Base-by-base conservation (phyloP, 345 rosid genomes). In the Euphorbia lathyris region DNA sequence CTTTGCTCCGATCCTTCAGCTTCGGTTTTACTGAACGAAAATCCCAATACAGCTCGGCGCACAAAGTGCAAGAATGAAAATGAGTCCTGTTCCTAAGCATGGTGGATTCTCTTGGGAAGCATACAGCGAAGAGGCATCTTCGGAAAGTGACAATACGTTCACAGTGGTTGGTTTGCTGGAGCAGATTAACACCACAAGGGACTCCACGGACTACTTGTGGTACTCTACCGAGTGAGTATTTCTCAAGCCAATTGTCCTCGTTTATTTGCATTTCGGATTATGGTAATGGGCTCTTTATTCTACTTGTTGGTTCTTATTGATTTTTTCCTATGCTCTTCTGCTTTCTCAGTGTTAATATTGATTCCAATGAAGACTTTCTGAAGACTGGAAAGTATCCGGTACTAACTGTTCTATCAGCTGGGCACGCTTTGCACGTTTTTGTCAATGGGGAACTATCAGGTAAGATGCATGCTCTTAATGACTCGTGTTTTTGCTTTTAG, bases 101-200 rank as follows among this genome's bases (percentile, higher is more conserved):
- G 95, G 92, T 71, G 94, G 90, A 76, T 78, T 96, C 78, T 88
- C 98, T 63, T 96, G 99, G 98, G 91, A 96, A 74, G 93, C 98
- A 64, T 90, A 86, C 81, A 86, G 68, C 61, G 98, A 96, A 81
- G 95, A 78, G 65, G 82, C 97, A 7, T 58, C 91, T 40, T 74
- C 86, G n/a, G 85, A 81, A 48, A 75, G 75, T 61, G 99, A 90
- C 61, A 83, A 78, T 66, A 81, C 91, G 12, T 96, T 96, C 80
- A 86, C 88, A n/a, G 78, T 74, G 86, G 86, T 69, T 0, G 96
- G 99, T 45, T 90, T 96, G 86, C 72, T 96, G 82, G 99, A 92
- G 81, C 99, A 96, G 89, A 83, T 96, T 73, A 96, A 90, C 79
- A 85, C 93, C 58, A 96, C 99, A 30, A 84, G 97, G 77, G 99